phyloP scores from a whole-genome alignment of 2,329 filamentous ascomycete species.

The Lasiodiplodia citricola region DNA sequence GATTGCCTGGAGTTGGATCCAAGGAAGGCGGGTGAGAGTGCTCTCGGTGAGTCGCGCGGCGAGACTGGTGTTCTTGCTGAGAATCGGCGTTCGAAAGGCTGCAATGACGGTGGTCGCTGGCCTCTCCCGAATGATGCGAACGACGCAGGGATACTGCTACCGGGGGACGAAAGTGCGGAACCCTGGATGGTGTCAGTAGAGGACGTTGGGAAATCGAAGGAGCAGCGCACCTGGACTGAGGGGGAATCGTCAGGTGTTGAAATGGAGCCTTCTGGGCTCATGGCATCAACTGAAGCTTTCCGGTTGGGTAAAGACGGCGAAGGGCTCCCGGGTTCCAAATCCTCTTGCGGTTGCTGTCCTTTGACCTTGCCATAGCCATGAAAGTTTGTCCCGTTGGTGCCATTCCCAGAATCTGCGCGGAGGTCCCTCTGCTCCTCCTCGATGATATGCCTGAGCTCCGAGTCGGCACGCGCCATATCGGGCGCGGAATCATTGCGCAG shows the following conservation, averaged over 20 bases:
- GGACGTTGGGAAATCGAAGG: not conserved
- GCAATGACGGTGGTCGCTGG: conserved; percentile 80
- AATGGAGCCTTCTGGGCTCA: conserved; percentile 72
- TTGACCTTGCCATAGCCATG: conserved; percentile 36
- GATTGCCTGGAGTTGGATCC: conserved; percentile 79
- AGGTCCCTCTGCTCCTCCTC: conserved; percentile 37
- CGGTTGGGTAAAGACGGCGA: conserved; percentile 31
- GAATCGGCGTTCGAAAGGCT: conserved; percentile 94
- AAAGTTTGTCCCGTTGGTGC: conserved; percentile 39
- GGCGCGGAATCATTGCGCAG: conserved; percentile 46
- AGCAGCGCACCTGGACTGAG: conserved; percentile 70
- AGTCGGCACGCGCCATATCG: conserved; percentile 19
- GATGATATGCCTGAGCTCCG: conserved; percentile 26
- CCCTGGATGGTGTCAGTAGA: conserved; percentile 43
- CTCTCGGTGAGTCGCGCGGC: conserved; percentile 65
- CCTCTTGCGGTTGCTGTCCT: conserved; percentile 30
- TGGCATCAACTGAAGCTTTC: conserved; percentile 39
- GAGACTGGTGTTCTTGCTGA: conserved; percentile 80
- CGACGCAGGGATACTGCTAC: conserved; percentile 74
- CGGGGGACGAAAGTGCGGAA: conserved; percentile 65
- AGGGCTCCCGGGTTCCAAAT: conserved; percentile 30
- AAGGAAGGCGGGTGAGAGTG: conserved; percentile 78
- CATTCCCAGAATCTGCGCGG: conserved; percentile 26
- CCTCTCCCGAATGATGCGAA: conserved; percentile 70
- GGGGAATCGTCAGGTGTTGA: conserved; percentile 85